Evolutionary conservation across 371 early-diverging fungal genomes (phyloP), one percentile per base, ranked within the genome.

Genomic region (Apophysomyces elegans): DNA sequence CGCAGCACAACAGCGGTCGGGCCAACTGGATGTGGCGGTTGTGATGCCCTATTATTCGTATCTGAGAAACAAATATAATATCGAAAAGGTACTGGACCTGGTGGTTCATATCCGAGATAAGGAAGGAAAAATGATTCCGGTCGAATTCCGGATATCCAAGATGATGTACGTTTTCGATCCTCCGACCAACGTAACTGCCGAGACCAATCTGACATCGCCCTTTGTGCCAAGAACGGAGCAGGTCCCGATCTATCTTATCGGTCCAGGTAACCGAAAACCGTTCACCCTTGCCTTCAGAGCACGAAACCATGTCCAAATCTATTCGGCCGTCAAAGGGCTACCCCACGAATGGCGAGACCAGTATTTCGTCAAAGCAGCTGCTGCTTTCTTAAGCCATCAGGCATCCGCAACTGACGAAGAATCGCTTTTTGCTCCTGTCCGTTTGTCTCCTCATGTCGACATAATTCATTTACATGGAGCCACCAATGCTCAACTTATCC

Each of bases 391-490:
- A 32, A 70, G 78, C 32, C 78, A 81, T 65, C 79, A 79, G 46
- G 71, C 78, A 1, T 76, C 82, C n/a, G 74, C 75, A 11, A 73
- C 73, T 44, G 71, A 84, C 26, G 89, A 88, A 47, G 74, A 84
- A 39, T 80, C 89, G 0, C 67, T 85, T 9, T 88, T 88, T 76
- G 86, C 84, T 3, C 77, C 82, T 1, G 39, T 70, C 13, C 69
- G 45, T n/a, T 74, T 59, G 57, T 72, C 56, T 4, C 72, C 72
- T 0, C 66, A 50, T 62, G 82, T 89, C 9, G 88, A 88, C 46
- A 69, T 89, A 6, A 84, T 89, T 43, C 89, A 89, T 76, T 60
- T 84, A 8, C 89, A 89, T 63, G 89, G 89, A 7, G 88, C 86
- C 1, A 84, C 88, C 9, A 89, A 86, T 64, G 89, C 88, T 14